These are phyloP conservation scores for Melastoma malabathricum DNA, from an alignment of 345 rosid genomes.

Conservation along the genomic window DNA sequence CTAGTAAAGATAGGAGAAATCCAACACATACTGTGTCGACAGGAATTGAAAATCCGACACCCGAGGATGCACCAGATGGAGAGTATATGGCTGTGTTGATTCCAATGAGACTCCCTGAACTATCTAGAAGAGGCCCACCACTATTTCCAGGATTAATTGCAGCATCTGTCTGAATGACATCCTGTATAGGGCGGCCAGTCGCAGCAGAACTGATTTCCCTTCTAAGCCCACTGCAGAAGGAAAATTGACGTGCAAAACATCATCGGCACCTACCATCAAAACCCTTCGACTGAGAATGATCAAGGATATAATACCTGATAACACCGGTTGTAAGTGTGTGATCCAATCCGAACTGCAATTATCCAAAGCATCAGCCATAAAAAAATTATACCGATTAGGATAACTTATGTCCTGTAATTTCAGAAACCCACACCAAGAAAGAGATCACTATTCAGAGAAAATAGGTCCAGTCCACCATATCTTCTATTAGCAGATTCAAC, in stretches of 20 bases:
- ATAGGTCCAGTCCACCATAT: not conserved
- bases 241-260: conserved; percentile 5
- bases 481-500: not conserved
- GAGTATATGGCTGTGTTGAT: conserved; percentile 95
- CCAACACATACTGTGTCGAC: conserved; percentile 54
- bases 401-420: no score
- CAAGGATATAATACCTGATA: conserved; percentile 43
- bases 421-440: no score
- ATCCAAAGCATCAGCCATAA: not conserved
- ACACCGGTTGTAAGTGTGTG: conserved; percentile 95
- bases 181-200: conserved; percentile 96
- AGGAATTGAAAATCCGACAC: conserved; percentile 95
- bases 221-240: conserved; percentile 57
- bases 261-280: not conserved
- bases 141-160: conserved; percentile 97
- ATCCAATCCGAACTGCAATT: conserved; percentile 84
- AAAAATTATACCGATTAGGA: not conserved
- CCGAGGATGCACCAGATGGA: conserved; percentile 98
- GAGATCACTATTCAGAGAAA: no score
- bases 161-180: conserved; percentile 97
- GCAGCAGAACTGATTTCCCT: conserved; percentile 98
- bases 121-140: conserved; percentile 94
- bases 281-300: not conserved
- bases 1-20: not conserved
- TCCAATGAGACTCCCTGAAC: conserved; percentile 85